Percentiles rank a stretch among this genome's conserved stretches.
These are phyloP conservation scores for Calonectria leucothoes DNA, from an alignment of 2,329 filamentous ascomycete species.

Conservation along the genomic window DNA sequence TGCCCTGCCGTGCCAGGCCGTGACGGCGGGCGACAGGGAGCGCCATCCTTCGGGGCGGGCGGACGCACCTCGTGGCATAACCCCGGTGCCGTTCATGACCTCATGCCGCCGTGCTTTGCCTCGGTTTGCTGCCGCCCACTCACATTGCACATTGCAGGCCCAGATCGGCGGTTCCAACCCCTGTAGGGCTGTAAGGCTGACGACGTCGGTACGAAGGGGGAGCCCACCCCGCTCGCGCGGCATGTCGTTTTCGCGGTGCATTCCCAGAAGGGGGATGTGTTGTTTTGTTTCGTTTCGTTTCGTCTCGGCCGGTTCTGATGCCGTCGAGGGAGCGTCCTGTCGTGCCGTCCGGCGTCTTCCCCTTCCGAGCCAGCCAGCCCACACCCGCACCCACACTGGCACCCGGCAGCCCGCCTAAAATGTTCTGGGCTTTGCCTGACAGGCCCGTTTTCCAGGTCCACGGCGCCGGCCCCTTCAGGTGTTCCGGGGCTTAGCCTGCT, in stretches of 20 bases:
- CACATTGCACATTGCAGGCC: not conserved
- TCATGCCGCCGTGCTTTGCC: not conserved
- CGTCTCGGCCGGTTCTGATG: not conserved
- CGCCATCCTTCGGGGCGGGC: not conserved
- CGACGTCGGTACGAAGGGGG: not conserved
- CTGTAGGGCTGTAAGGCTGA: slow-evolving; percentile 44
- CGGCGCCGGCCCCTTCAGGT: not conserved
- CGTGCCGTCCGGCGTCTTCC: not conserved
- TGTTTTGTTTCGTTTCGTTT: not conserved
- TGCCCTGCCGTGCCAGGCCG: not conserved
- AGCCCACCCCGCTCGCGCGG: not conserved
- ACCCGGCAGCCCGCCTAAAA: not conserved
- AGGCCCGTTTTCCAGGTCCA: not conserved
- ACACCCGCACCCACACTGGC: not conserved
- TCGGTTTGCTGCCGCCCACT: not conserved
- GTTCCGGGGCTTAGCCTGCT: not conserved
- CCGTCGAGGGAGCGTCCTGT: not conserved
- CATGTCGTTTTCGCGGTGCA: slow-evolving; percentile 6
- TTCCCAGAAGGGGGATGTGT: not conserved
- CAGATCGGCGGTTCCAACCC: slow-evolving; percentile 15
- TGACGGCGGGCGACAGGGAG: not conserved
- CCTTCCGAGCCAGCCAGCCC: not conserved
- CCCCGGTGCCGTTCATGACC: not conserved
- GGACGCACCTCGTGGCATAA: not conserved
- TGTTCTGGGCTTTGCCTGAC: not conserved